A percentile compares a stretch with the other conserved stretches of the same genome.
Evolutionary conservation across 1,139 yeast species (phyloP).

Genomic region (Hyphopichia buzzinii): DNA sequence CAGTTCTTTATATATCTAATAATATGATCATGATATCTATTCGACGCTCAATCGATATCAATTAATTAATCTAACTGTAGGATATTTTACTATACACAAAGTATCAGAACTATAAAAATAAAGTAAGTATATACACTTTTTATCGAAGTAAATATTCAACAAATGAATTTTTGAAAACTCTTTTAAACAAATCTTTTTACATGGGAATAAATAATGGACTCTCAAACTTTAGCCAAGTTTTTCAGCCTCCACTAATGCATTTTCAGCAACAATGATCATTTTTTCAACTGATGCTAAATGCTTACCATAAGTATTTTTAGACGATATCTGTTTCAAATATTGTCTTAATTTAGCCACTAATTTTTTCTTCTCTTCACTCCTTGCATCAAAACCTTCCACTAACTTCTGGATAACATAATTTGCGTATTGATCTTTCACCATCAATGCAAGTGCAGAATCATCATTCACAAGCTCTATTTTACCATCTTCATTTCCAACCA

Average conservation of each 20-base stretch:
- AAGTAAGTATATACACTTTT: neutral
- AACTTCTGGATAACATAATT: slow-evolving; percentile 95
- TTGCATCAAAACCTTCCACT: slow-evolving; percentile 70
- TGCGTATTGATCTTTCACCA: slow-evolving; percentile 98
- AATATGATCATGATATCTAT: too few species aligned
- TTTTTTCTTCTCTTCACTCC: slow-evolving; percentile 60
- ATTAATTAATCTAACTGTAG: too few species aligned
- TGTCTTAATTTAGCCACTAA: slow-evolving; percentile 62
- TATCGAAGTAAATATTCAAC: neutral
- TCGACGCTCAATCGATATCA: too few species aligned
- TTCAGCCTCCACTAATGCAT: slow-evolving; percentile 45
- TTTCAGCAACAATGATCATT: slow-evolving; percentile 57
- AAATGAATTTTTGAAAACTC: too few species aligned
- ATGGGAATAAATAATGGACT: neutral
- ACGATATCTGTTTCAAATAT: slow-evolving; percentile 56
- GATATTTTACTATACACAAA: neutral
- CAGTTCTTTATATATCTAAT: too few species aligned
- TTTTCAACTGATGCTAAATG: slow-evolving; percentile 87
- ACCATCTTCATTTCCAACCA: slow-evolving; percentile 48
- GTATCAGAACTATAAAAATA: neutral
- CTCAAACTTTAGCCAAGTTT: slow-evolving; percentile 7
- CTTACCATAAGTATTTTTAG: slow-evolving; percentile 65
- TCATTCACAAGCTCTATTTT: slow-evolving; percentile 42
- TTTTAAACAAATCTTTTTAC: neutral
- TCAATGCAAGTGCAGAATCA: slow-evolving; percentile 64